Percentiles rank a stretch among this genome's conserved stretches.
These are phyloP conservation scores for Meripilus lineatus DNA, from an alignment of 1,284 basidiomycete genomes.

Conservation along the genomic window DNA sequence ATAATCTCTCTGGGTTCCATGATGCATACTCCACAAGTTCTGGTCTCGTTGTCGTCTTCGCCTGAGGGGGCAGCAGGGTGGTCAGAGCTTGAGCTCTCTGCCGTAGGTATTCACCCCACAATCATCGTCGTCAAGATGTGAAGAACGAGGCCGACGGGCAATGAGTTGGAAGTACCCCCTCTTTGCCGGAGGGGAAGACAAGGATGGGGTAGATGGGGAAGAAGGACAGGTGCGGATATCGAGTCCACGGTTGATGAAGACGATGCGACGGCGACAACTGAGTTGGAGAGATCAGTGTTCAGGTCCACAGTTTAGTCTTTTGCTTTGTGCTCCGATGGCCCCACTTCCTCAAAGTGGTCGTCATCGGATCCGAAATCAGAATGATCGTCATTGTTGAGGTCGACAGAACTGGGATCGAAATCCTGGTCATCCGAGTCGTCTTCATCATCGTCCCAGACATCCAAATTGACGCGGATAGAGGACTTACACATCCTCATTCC, in stretches of 20 bases:
- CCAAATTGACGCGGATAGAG: background rate
- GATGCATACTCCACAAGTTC: conserved; percentile 70
- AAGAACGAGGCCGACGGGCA: conserved; percentile 14
- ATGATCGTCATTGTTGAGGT: conserved; percentile 43
- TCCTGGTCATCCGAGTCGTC: conserved; percentile 11
- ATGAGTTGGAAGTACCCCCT: conserved; percentile 37
- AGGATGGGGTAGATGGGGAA: conserved; percentile 44
- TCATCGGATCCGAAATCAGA: conserved; percentile 21
- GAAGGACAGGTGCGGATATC: conserved; percentile 40
- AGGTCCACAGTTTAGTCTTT: conserved; percentile 35
- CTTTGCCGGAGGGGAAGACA: conserved; percentile 42
- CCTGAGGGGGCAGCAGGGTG: background rate
- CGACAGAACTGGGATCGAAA: conserved; percentile 23
- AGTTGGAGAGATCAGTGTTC: conserved; percentile 38
- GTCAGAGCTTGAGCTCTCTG: conserved; percentile 8
- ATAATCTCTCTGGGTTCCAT: conserved; percentile 64
- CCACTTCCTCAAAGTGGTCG: conserved; percentile 7
- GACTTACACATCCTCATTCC: background rate
- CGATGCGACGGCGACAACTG: too few species aligned
- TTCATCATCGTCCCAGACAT: conserved; percentile 18
- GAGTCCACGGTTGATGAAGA: conserved; percentile 25
- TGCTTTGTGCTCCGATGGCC: conserved; percentile 23
- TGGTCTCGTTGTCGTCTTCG: conserved; percentile 23
- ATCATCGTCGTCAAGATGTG: background rate
- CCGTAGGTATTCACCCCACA: conserved; percentile 21